Conservation (phyloP, 257 asterid genomes). For the Jaltomata sinuosa region DNA sequence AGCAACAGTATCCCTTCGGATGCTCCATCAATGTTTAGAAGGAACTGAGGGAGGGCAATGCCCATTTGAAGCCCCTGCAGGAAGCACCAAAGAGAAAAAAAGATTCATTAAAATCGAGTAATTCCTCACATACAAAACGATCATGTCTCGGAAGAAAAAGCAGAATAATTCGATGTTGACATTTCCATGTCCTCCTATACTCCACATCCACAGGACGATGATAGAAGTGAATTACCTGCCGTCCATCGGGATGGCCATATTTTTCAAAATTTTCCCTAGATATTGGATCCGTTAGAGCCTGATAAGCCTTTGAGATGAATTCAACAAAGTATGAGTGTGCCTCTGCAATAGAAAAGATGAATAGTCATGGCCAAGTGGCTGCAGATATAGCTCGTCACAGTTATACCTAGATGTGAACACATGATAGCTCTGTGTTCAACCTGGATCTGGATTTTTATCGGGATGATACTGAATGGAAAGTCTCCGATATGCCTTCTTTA, state of each 20-base stretch:
- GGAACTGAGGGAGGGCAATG: constrained; percentile 93
- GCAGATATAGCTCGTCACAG: background rate
- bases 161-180: background rate
- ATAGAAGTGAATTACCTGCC: constrained; percentile 58
- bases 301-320: constrained; percentile 93
- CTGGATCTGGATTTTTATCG: constrained; percentile 99
- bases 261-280: constrained; percentile 96
- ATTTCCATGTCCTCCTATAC: background rate
- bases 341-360: constrained; percentile 46
- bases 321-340: constrained; percentile 84
- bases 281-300: constrained; percentile 95
- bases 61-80: constrained; percentile 94
- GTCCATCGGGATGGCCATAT: constrained; percentile 99
- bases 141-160: background rate
- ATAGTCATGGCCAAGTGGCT: constrained; percentile 8
- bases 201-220: background rate
- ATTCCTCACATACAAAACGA: background rate
- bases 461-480: constrained; percentile 96
- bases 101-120: background rate
- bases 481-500: constrained; percentile 96
- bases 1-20: constrained; percentile 89
- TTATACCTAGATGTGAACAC: background rate
- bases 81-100: background rate
- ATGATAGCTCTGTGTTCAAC: constrained; percentile 27
- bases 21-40: constrained; percentile 85